These are phyloP conservation scores for Pyronema omphalodes DNA, from an alignment of 495 filamentous ascomycete genomes.

Conservation along the genomic window DNA sequence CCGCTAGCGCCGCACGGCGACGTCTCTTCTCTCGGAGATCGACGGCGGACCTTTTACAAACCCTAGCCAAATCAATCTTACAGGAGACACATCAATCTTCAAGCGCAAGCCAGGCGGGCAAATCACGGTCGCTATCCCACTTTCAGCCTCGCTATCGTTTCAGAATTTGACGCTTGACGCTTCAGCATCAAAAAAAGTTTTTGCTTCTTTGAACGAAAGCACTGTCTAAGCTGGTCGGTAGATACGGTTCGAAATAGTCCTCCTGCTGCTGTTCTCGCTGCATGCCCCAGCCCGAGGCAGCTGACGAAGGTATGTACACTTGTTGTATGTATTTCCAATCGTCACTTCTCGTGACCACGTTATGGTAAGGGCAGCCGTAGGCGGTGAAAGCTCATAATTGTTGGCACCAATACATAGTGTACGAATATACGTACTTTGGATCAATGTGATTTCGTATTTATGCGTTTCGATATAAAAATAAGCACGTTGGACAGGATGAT, in stretches of 20 bases:
- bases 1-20: background rate
- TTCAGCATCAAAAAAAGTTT: conserved; percentile 1
- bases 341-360: background rate
- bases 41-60: background rate
- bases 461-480: background rate
- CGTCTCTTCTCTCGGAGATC: conserved; percentile 1
- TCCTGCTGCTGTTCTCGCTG: background rate
- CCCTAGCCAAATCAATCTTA: conserved; percentile 1
- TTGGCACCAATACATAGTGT: too few species aligned
- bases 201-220: conserved; percentile 1
- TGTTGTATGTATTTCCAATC: background rate
- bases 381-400: background rate
- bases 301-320: background rate
- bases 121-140: conserved; percentile 2
- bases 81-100: background rate
- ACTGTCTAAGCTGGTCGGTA: too few species aligned
- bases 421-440: too few species aligned
- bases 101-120: conserved; percentile 1
- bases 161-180: background rate
- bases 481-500: background rate
- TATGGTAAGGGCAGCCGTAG: background rate
- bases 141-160: conserved; percentile 2
- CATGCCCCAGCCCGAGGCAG: background rate
- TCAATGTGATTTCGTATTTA: background rate
- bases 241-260: too few species aligned